Conservation (phyloP, 768 basidiomycete genomes). For the Psilocybe sp. region DNA sequence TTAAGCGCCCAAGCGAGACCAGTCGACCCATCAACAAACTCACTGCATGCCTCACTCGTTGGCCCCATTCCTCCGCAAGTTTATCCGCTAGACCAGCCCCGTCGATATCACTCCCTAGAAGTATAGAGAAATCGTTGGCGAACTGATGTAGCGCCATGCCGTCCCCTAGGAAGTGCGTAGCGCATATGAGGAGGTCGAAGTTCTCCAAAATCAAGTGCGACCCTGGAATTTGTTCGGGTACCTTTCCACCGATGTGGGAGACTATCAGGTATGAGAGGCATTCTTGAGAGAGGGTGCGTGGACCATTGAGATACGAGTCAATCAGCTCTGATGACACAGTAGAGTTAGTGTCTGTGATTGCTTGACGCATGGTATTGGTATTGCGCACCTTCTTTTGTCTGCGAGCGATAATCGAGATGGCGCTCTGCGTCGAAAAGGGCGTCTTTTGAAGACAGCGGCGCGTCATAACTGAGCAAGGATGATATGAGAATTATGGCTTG, state of each 20-base stretch:
- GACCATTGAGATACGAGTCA: slow-evolving; percentile 72
- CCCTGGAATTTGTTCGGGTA: slow-evolving; percentile 9
- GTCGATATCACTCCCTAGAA: slow-evolving; percentile 43
- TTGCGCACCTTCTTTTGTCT: slow-evolving; percentile 51
- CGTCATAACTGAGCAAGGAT: slow-evolving; percentile 11
- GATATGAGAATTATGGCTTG: slow-evolving; percentile 23
- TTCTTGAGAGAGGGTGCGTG: slow-evolving; percentile 65
- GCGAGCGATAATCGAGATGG: slow-evolving; percentile 44
- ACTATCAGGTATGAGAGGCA: slow-evolving; percentile 66
- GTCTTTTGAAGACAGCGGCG: slow-evolving; percentile 13
- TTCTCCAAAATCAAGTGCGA: slow-evolving; percentile 7
- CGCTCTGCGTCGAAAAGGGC: slow-evolving; percentile 12
- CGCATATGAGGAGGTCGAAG: slow-evolving; percentile 69
- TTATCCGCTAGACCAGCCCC: slow-evolving; percentile 23
- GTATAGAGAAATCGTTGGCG: slow-evolving; percentile 74
- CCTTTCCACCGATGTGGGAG: slow-evolving; percentile 8
- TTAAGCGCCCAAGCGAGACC: too few species aligned
- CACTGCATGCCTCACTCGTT: slow-evolving; percentile 4
- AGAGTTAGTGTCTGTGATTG: not conserved
- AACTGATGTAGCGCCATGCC: slow-evolving; percentile 84
- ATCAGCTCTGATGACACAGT: slow-evolving; percentile 47
- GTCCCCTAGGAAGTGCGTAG: slow-evolving; percentile 82
- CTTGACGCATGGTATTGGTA: not conserved
- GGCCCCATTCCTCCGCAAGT: slow-evolving; percentile 32
- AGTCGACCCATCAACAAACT: slow-evolving; percentile 1